A percentile compares a stretch with the other conserved stretches of the same genome.
These are phyloP conservation scores for Sclerospora graminicola DNA, from an alignment of 352 stramenopile species.

Conservation along the genomic window DNA sequence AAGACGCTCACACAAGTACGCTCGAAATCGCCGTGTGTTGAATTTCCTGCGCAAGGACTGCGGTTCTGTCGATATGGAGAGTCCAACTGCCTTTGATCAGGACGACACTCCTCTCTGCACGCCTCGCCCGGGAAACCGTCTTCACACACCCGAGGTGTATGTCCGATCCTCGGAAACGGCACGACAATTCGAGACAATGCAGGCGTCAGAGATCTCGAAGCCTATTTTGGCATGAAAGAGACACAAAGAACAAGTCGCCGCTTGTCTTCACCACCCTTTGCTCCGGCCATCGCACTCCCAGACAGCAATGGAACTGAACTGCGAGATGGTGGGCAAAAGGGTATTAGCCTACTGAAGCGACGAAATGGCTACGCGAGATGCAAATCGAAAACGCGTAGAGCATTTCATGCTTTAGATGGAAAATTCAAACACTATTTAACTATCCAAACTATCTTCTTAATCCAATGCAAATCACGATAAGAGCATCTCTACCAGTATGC, in stretches of 20 bases:
- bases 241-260: background rate
- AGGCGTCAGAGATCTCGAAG: conserved; percentile 12
- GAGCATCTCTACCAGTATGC: too few species aligned
- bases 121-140: conserved; percentile 4
- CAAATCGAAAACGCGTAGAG: too few species aligned
- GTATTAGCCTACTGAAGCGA: background rate
- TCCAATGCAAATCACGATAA: too few species aligned
- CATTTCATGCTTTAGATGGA: conserved; percentile 6
- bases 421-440: conserved; percentile 20
- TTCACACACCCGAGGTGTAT: conserved; percentile 23
- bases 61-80: conserved; percentile 4
- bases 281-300: conserved; percentile 3
- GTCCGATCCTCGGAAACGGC: conserved; percentile 25
- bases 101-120: conserved; percentile 11
- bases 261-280: background rate
- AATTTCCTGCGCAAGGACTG: conserved; percentile 43
- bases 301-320: conserved; percentile 28
- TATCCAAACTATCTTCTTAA: conserved; percentile 3
- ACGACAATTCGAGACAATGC: conserved; percentile 16
- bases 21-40: conserved; percentile 39
- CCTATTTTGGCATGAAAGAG: conserved; percentile 12
- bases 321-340: conserved; percentile 1
- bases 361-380: conserved; percentile 2
- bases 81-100: background rate
- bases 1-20: conserved; percentile 46